Conservation (phyloP, 331 rosid genomes). For the Cydonia oblonga region DNA sequence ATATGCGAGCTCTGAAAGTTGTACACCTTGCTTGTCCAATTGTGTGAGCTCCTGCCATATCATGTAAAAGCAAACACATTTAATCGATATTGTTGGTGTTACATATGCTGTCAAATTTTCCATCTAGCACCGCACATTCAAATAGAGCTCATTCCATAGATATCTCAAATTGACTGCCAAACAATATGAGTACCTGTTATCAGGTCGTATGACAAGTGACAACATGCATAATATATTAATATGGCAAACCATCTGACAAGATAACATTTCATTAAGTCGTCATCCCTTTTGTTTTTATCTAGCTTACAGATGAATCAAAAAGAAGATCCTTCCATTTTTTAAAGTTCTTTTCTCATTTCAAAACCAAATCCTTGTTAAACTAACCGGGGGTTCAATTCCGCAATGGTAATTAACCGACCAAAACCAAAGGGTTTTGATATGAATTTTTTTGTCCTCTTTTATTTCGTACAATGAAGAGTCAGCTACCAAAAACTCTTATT, state of each 20-base stretch:
- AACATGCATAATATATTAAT: too few species aligned
- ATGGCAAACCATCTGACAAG: too few species aligned
- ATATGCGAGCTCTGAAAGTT: conserved; percentile 31
- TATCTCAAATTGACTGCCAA: too few species aligned
- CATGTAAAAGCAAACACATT: not conserved
- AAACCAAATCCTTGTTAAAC: not conserved
- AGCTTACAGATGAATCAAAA: not conserved
- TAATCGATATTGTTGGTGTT: not conserved
- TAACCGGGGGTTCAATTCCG: not conserved
- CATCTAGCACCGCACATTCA: not conserved
- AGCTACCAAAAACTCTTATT: not conserved
- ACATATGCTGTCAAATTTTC: not conserved
- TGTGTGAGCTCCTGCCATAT: conserved; percentile 59
- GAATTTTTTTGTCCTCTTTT: not conserved
- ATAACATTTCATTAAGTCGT: not conserved
- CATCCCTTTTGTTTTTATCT: not conserved
- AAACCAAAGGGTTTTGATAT: not conserved
- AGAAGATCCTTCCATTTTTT: not conserved
- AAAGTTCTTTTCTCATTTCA: not conserved
- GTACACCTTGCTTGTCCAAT: conserved; percentile 63
- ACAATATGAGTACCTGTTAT: too few species aligned
- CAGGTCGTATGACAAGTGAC: too few species aligned
- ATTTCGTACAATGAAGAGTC: not conserved
- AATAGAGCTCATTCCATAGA: not conserved
- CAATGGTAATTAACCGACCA: not conserved